These are phyloP conservation scores for Stagonosporopsis rhizophila DNA, from an alignment of 2,329 filamentous ascomycete genomes.

Conservation along the genomic window DNA sequence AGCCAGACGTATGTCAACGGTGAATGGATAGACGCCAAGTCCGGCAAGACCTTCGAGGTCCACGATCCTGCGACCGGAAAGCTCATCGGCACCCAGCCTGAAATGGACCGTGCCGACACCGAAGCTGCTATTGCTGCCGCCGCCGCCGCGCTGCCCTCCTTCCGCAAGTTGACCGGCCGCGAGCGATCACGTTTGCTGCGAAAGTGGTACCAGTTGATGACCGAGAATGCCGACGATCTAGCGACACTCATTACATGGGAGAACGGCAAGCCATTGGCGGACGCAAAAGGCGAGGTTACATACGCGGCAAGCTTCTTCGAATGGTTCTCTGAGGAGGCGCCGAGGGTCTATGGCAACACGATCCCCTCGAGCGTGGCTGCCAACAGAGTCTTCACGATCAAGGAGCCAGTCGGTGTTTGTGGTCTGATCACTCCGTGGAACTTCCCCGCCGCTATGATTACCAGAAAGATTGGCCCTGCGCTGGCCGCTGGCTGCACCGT, in stretches of 20 bases:
- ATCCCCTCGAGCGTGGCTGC: constrained; percentile 73
- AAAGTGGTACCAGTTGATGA: constrained; percentile 82
- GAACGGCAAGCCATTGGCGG: constrained; percentile 81
- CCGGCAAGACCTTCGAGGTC: constrained; percentile 91
- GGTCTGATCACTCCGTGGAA: constrained; percentile 90
- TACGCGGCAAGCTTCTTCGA: constrained; percentile 52
- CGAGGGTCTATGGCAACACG: constrained; percentile 65
- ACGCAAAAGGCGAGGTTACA: constrained; percentile 51
- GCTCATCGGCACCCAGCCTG: constrained; percentile 82
- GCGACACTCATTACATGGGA: constrained; percentile 87
- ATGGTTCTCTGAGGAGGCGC: constrained; percentile 52
- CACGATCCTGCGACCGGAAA: constrained; percentile 82
- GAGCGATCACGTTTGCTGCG: constrained; percentile 76
- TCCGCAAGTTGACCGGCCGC: constrained; percentile 74
- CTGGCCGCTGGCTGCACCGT: constrained; percentile 95
- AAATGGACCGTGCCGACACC: constrained; percentile 81
- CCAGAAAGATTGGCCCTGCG: constrained; percentile 65
- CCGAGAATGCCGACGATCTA: constrained; percentile 80
- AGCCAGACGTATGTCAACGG: constrained; percentile 87
- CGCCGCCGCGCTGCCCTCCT: constrained; percentile 73
- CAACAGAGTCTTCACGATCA: constrained; percentile 79
- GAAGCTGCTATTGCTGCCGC: constrained; percentile 85
- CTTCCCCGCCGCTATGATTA: constrained; percentile 66
- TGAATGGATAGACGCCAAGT: constrained; percentile 85
- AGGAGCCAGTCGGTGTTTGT: constrained; percentile 84